phyloP scores from a whole-genome alignment of 1,284 basidiomycete species.

The Butyriboletus appendiculatus region DNA sequence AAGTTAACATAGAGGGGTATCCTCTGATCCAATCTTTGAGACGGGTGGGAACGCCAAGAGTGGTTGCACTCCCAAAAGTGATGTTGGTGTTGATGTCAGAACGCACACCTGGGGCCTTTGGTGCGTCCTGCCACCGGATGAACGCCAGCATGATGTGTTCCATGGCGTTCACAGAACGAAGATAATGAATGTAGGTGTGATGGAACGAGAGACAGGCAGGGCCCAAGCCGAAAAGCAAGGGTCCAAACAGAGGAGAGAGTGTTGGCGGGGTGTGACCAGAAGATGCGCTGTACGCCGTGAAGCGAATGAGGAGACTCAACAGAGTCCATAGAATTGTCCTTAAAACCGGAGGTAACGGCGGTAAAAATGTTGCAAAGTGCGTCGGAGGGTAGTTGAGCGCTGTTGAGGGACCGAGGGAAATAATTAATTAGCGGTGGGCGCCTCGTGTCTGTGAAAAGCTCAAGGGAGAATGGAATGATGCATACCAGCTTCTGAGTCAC shows the following conservation, averaged over 20 bases:
- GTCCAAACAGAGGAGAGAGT: conserved; percentile 86
- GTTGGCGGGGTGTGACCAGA: conserved; percentile 86
- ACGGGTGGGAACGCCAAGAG: conserved; percentile 70
- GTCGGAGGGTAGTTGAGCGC: conserved; percentile 67
- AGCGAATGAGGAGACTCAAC: conserved; percentile 73
- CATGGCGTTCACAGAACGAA: conserved; percentile 79
- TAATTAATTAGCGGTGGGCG: conserved; percentile 24
- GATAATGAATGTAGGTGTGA: conserved; percentile 77
- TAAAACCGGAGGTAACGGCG: conserved; percentile 53
- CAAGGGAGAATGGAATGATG: conserved; percentile 22
- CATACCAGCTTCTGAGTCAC: conserved; percentile 76
- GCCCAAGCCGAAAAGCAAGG: conserved; percentile 79
- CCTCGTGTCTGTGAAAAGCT: conserved; percentile 26
- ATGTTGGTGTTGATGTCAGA: conserved; percentile 36
- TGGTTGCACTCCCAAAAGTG: conserved; percentile 47
- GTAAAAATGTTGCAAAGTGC: conserved; percentile 65
- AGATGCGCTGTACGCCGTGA: conserved; percentile 76
- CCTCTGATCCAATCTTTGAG: conserved; percentile 87
- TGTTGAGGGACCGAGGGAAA: conserved; percentile 16
- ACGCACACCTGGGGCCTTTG: conserved; percentile 32
- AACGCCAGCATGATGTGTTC: conserved; percentile 88
- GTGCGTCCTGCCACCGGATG: conserved; percentile 76
- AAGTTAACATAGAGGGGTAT: conserved; percentile 70
- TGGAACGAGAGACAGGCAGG: conserved; percentile 66
- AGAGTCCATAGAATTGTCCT: conserved; percentile 65